Base-by-base conservation (phyloP, 495 filamentous ascomycete species). In the Penicillium diatomitis region DNA sequence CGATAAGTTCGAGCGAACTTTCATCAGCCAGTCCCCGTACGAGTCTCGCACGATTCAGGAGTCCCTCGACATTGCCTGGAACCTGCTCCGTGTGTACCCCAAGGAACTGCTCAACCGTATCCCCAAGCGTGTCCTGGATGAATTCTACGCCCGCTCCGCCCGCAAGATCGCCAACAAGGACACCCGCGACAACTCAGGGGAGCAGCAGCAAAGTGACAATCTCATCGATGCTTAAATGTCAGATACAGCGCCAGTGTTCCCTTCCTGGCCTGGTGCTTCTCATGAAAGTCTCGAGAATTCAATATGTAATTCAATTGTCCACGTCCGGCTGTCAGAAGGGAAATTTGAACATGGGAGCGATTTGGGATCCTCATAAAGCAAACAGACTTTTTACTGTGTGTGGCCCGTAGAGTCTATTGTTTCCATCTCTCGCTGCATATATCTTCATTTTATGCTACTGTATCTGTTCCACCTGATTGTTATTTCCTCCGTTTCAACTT, bases 71-170 rank as follows among this genome's bases (percentile, higher is more conserved):
- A 81, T 90, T 56, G 94, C 92, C 52, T 99, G 92, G 92, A 88
- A 88, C 61, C 65, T 99, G 60, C 80, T 99, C 47, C 80, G 94
- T 56, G 94, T 97, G 67, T 97, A 91, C 72, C 90, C 91, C 58
- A 94, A 90, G 78, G 94, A 97, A 60, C 73, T 96, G 58, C 85
- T 99, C 57, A 99, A 97, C 72, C 87, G 90, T 71, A 95, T 99
- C 62, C 94, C 92, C 44, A 85, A 87, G 74, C 91, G 94, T 69
- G 72, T 94, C 40, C 78, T 99, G 50, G 83, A 95, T 60, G 86
- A 96, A 67, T 99, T 84, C 72, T 99, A 97, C 70, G 77, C 82
- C 55, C 78, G 94, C 50, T 81, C 80, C 29, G 78, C 75, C 29
- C 65, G 70, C 49, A 73, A 73, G 59, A 57, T 67, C 31, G 64